phyloP scores from a whole-genome alignment of 176 grass and related monocot genomes.

The Melocanna baccifera region DNA sequence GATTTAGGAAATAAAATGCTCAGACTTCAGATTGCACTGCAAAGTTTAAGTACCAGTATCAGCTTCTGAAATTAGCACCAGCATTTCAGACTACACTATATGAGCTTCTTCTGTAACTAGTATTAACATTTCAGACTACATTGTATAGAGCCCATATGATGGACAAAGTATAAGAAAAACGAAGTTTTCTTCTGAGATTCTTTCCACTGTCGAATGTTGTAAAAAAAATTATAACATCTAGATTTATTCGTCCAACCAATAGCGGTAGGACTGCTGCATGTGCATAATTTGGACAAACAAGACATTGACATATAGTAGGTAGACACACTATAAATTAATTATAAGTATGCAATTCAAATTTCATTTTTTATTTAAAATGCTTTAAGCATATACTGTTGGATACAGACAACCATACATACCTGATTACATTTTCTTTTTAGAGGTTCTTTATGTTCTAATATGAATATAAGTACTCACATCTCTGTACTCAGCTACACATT shows the following conservation, averaged over 20 bases:
- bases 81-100: neutral
- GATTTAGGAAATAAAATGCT: neutral
- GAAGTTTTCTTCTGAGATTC: neutral
- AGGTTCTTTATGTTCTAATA: neutral
- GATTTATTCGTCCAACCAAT: neutral
- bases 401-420: neutral
- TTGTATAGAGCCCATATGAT: neutral
- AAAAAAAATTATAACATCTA: neutral
- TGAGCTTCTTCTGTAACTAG: neutral
- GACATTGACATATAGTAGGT: constrained; percentile 14
- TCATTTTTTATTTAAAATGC: neutral
- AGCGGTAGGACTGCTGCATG: neutral
- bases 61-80: neutral
- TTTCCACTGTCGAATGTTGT: neutral
- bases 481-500: neutral
- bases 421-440: neutral
- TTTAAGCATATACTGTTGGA: neutral
- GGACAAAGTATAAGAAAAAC: neutral
- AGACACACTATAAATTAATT: neutral
- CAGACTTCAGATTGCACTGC: neutral
- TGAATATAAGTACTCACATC: neutral
- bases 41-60: neutral
- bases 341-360: neutral
- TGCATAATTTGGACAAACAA: constrained; percentile 5
- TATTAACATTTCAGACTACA: neutral